These are phyloP conservation scores for Claviceps africana DNA, from an alignment of 2,329 filamentous ascomycete genomes.

Conservation along the genomic window DNA sequence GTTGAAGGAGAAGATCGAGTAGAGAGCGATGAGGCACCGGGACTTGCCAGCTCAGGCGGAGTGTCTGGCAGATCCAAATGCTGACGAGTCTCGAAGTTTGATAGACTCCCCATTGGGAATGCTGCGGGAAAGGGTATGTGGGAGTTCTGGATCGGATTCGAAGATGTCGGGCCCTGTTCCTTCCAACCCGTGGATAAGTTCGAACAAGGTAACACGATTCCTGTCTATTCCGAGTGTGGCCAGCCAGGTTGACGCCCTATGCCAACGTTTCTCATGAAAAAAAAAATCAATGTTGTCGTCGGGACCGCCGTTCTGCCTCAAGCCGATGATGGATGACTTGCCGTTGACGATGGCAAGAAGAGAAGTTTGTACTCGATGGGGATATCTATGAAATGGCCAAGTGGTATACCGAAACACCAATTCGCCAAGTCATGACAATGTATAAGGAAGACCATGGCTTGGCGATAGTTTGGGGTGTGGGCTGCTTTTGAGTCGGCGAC, in stretches of 20 bases:
- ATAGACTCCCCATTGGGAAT: constrained; percentile 42
- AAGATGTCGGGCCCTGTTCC: neutral
- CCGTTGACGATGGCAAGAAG: neutral
- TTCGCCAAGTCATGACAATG: neutral
- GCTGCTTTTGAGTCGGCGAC: constrained; percentile 12
- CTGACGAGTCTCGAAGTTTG: constrained; percentile 34
- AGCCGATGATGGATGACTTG: neutral
- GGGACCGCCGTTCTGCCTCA: neutral
- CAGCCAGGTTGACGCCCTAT: neutral
- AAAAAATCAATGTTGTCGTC: neutral
- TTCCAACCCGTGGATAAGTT: neutral
- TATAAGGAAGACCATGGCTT: neutral
- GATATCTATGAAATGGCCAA: neutral
- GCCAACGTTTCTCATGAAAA: neutral
- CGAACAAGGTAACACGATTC: neutral
- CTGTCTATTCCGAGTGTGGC: neutral
- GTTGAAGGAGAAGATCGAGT: constrained; percentile 28
- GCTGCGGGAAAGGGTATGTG: constrained; percentile 1
- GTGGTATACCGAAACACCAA: neutral
- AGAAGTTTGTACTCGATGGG: neutral
- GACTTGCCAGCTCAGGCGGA: constrained; percentile 40
- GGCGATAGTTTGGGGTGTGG: constrained; percentile 6
- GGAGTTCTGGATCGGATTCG: neutral
- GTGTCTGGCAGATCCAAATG: constrained; percentile 38
- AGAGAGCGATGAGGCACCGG: constrained; percentile 33